Evolutionary conservation across 1,139 yeast species (phyloP).

Genomic region (Pneumocystis wakefieldiae): DNA sequence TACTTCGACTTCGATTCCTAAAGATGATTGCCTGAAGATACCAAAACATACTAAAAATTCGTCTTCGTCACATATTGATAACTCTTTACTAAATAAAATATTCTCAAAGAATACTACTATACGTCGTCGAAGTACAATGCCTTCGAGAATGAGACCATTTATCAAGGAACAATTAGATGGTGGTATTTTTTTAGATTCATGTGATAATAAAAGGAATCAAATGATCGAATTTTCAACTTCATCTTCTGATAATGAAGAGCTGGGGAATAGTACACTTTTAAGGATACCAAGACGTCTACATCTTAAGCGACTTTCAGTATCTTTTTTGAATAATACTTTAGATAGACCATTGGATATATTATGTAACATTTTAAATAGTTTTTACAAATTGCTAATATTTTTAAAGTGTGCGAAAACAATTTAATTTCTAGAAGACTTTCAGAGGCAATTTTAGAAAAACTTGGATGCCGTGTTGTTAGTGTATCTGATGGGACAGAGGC

Average conservation of each 20-base stretch:
- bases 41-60: neutral
- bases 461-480: conserved; percentile 71
- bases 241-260: conserved; percentile 57
- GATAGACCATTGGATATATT: conserved; percentile 42
- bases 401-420: conserved; percentile 60
- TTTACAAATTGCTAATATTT: neutral
- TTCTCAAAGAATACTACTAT: conserved; percentile 3
- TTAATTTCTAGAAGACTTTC: conserved; percentile 65
- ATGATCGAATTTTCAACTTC: neutral
- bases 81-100: conserved; percentile 5
- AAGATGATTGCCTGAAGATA: neutral
- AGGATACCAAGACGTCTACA: conserved; percentile 48
- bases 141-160: conserved; percentile 7
- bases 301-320: conserved; percentile 26
- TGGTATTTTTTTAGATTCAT: neutral
- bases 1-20: neutral
- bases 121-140: conserved; percentile 6
- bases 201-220: neutral
- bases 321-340: conserved; percentile 18
- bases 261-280: conserved; percentile 34
- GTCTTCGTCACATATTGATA: conserved; percentile 10
- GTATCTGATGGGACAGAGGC: conserved; percentile 72
- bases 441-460: conserved; percentile 45
- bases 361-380: neutral
- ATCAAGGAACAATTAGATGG: neutral